Percentiles rank a stretch among this genome's conserved stretches.
phyloP scores from a whole-genome alignment of 2,329 filamentous ascomycete species.

The Ophiocordyceps camponoti-rufipedis region DNA sequence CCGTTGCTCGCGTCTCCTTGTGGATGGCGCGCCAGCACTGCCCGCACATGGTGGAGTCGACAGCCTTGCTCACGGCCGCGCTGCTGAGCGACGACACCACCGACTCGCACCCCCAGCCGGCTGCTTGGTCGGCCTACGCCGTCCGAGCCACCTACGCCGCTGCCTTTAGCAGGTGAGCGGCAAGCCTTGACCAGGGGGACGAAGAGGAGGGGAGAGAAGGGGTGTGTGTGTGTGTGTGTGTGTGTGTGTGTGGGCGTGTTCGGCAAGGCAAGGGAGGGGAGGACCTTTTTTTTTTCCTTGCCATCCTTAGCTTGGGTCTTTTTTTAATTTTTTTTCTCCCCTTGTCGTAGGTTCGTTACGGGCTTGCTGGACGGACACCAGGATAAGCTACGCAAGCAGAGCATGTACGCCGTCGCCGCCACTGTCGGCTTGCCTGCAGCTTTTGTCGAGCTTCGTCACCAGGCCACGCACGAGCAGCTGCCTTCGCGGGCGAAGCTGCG shows the following conservation, averaged over 20 bases:
- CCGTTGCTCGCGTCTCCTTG: conserved; percentile 41
- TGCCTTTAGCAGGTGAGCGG: conserved; percentile 36
- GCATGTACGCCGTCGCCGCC: conserved; percentile 55
- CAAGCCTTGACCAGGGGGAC: no score
- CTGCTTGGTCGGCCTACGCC: conserved; percentile 34
- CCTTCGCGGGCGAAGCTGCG: conserved; percentile 59
- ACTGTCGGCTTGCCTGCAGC: conserved; percentile 52
- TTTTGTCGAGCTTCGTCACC: conserved; percentile 79
- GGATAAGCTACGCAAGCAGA: conserved; percentile 46
- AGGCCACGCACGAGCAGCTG: conserved; percentile 77
- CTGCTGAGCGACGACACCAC: conserved; percentile 40
- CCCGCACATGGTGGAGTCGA: conserved; percentile 65
- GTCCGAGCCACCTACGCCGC: conserved; percentile 53
- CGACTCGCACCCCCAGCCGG: neutral
- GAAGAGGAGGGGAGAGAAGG: no score
- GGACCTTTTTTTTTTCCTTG: no score
- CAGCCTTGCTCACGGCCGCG: conserved; percentile 53
- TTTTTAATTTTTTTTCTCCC: no score
- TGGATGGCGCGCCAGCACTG: conserved; percentile 60
- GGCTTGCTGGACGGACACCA: conserved; percentile 60
- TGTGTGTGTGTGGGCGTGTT: no score
- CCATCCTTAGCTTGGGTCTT: no score
- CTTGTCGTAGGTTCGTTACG: conserved; percentile 49
- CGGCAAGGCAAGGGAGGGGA: no score
- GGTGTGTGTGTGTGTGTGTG: no score